Evolutionary conservation across 108 stramenopile species (phyloP), one percentile per base, ranked within the genome.

Genomic region (Pseudonitzschia delicatissima): DNA sequence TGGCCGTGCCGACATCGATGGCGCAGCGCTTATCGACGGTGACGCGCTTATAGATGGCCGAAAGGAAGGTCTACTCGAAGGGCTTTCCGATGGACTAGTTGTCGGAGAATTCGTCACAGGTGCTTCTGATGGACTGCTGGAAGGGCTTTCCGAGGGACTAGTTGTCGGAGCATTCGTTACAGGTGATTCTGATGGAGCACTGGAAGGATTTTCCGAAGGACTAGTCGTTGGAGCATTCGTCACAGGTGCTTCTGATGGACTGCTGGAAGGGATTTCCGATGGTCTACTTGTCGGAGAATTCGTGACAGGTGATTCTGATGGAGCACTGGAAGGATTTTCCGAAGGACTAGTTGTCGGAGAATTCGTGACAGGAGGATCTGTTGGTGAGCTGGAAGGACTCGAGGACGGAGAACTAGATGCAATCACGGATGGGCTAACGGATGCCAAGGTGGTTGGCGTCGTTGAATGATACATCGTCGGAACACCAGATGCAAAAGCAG

Each of bases 71-170:
- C 37, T 39, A 39, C 8, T 11, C 11, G 37, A 39, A 39, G 37
- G 37, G 11, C 37, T 39, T 11, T 39, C 37, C 37, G 37, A 39
- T 39, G 37, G 42, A 7, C 42, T 44, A 5, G 12, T 36, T 9
- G 59, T 60, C 15, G 59, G 57, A 34, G 57, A 32, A 21, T 28
- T 18, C 34, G 57, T 59, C 4, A 21, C 21, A 17, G 59, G 59
- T 25, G 32, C n/a, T 0, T 20, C 18, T 15, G 59, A 36, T 36
- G 59, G 59, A 4, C n/a, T n/a, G n/a, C n/a, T n/a, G n/a, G n/a
- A n/a, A n/a, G n/a, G n/a, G n/a, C 34, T 21, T 2, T 4, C 36
- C 2, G 59, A 36, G 4, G 59, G 59, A 26, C 5, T 25, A 1
- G 1, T 13, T 17, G 42, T 62, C 7, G 42, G 61, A 45, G 35